Percentiles rank a stretch among this genome's conserved stretches.
Evolutionary conservation across 2,329 filamentous ascomycete genomes (phyloP).

Genomic region (Venturia asperata): DNA sequence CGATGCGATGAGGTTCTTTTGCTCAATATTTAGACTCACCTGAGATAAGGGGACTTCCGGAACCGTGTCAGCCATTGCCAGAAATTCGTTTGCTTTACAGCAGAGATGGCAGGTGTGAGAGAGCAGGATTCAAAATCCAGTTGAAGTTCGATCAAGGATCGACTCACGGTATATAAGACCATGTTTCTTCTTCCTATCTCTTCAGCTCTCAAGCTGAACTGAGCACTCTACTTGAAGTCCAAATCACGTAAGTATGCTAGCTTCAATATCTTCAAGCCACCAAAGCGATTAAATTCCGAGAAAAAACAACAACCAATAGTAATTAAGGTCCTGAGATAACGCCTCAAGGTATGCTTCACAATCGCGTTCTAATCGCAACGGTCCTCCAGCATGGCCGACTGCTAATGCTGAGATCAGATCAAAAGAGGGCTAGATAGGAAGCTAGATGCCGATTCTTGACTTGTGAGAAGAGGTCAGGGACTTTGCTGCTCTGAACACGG

Average conservation of each 20-base stretch:
- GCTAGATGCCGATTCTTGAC: background rate
- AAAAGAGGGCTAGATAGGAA: background rate
- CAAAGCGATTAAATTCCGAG: background rate
- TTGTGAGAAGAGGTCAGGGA: background rate
- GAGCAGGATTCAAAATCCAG: background rate
- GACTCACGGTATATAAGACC: background rate
- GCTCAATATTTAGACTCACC: background rate
- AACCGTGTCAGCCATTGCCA: constrained; percentile 9
- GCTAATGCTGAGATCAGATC: background rate
- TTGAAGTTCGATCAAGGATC: background rate
- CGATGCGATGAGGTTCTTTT: background rate
- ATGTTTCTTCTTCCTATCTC: background rate
- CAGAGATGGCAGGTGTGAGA: background rate
- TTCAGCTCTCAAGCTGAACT: background rate
- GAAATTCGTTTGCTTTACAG: background rate
- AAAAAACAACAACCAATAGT: background rate
- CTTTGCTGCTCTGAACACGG: background rate
- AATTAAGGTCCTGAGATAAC: background rate
- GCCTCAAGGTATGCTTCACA: background rate
- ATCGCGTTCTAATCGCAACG: background rate
- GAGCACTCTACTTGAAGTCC: background rate
- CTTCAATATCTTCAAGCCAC: background rate
- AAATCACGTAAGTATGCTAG: constrained; percentile 11
- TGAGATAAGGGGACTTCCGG: constrained; percentile 9
- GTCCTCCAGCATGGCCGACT: background rate